phyloP scores from a whole-genome alignment of 2,329 filamentous ascomycete genomes.

The Fonsecaea pugnacius region DNA sequence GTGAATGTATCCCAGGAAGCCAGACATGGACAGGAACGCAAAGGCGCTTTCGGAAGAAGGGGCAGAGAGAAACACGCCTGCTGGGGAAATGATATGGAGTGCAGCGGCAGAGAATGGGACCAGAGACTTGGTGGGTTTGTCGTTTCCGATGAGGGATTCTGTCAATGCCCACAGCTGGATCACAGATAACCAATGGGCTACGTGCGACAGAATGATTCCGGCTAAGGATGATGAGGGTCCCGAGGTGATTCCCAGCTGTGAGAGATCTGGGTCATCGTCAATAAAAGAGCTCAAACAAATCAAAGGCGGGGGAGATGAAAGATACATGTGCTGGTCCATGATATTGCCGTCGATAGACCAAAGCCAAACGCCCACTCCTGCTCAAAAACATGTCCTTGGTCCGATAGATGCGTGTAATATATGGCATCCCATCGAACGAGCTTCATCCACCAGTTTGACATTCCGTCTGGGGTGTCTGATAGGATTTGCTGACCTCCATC shows the following conservation, averaged over 20 bases:
- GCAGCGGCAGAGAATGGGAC: constrained; percentile 70
- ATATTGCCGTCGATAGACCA: constrained; percentile 45
- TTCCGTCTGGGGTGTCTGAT: constrained; percentile 22
- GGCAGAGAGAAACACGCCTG: constrained; percentile 84
- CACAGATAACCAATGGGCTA: constrained; percentile 76
- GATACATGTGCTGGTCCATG: constrained; percentile 34
- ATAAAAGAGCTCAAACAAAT: background rate
- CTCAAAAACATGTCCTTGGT: constrained; percentile 62
- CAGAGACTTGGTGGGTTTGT: constrained; percentile 43
- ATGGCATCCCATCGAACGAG: constrained; percentile 66
- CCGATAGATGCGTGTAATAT: constrained; percentile 61
- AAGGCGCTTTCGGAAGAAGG: constrained; percentile 83
- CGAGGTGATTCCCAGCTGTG: background rate
- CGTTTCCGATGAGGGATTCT: constrained; percentile 26
- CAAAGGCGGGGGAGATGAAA: background rate
- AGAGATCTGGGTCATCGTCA: constrained; percentile 17
- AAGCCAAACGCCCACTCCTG: constrained; percentile 71
- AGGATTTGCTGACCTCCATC: background rate
- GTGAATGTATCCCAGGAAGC: constrained; percentile 70
- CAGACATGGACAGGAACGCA: constrained; percentile 75
- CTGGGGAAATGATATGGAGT: constrained; percentile 83
- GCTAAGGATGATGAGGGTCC: constrained; percentile 47
- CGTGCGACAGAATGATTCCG: constrained; percentile 70
- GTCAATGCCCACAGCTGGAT: constrained; percentile 61
- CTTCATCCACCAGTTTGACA: constrained; percentile 44